Evolutionary conservation across 306 rosid species (phyloP).

Genomic region (Fagus sylvatica): DNA sequence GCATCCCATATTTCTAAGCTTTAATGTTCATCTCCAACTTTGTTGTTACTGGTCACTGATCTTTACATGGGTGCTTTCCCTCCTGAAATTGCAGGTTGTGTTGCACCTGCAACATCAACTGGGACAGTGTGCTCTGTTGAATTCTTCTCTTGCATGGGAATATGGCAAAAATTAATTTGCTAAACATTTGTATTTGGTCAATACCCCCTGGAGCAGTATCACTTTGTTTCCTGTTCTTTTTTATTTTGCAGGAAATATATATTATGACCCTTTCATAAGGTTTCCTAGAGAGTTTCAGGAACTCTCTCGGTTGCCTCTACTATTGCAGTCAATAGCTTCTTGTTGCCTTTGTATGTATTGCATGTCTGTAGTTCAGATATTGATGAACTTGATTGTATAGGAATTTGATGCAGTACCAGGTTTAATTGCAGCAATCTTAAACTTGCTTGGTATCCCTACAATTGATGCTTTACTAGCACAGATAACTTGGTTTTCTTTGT

Average conservation of each 20-base stretch:
- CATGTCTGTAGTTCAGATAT: conserved; percentile 15
- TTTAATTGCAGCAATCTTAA: background rate
- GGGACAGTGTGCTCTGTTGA: conserved; percentile 59
- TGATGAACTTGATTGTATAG: background rate
- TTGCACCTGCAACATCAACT: conserved; percentile 58
- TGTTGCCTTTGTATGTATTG: conserved; percentile 80
- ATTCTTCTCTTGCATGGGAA: conserved; percentile 52
- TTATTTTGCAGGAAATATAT: conserved; percentile 52
- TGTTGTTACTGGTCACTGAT: background rate
- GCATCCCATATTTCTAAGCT: conserved; percentile 18
- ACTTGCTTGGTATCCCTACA: background rate
- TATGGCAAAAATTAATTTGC: conserved; percentile 47
- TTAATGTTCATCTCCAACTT: background rate
- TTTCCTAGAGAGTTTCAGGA: conserved; percentile 80
- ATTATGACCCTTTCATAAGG: conserved; percentile 70
- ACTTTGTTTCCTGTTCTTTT: conserved; percentile 24
- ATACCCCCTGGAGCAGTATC: background rate
- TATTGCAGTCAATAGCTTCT: conserved; percentile 61
- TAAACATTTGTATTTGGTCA: conserved; percentile 12
- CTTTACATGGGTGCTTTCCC: background rate
- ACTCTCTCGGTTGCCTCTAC: conserved; percentile 66
- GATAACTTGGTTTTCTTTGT: background rate
- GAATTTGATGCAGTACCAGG: background rate
- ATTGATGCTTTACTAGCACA: background rate
- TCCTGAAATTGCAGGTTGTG: conserved; percentile 48